Evolutionary conservation across 2,329 filamentous ascomycete species (phyloP).

Genomic region (Colletotrichum tabaci): DNA sequence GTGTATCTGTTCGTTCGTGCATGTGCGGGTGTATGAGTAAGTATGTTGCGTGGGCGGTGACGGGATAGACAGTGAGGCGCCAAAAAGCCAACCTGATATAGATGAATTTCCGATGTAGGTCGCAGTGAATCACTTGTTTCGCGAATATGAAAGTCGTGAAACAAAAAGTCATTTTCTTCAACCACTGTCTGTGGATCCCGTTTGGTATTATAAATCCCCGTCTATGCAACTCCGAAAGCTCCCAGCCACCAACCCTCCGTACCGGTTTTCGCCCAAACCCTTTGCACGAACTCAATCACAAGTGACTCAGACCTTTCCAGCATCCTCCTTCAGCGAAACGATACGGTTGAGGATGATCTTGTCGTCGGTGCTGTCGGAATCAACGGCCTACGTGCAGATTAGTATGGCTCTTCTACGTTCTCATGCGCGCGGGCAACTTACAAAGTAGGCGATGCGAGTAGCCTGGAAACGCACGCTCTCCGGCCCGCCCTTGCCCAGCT

Average conservation of each 20-base stretch:
- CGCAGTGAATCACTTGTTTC: constrained; percentile 9
- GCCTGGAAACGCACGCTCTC: constrained; percentile 92
- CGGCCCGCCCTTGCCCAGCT: constrained; percentile 72
- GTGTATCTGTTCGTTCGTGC: too few species aligned
- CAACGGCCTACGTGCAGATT: constrained; percentile 70
- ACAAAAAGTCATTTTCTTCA: constrained; percentile 11
- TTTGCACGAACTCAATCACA: background rate
- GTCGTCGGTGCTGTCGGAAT: constrained; percentile 84
- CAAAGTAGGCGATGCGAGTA: constrained; percentile 89
- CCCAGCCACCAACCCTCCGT: constrained; percentile 3
- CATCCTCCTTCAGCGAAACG: constrained; percentile 90
- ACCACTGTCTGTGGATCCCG: constrained; percentile 14
- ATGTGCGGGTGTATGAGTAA: too few species aligned
- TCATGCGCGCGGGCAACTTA: constrained; percentile 52
- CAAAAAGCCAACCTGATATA: background rate
- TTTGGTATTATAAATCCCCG: constrained; percentile 34
- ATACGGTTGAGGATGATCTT: constrained; percentile 92
- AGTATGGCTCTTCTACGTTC: background rate
- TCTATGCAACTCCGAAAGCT: constrained; percentile 39
- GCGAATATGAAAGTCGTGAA: background rate
- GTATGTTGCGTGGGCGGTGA: background rate
- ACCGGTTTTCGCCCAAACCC: background rate
- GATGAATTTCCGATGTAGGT: background rate
- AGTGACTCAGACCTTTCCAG: constrained; percentile 68
- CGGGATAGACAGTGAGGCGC: background rate